Conservation (phyloP, 2,329 filamentous ascomycete species). For the Coniochaeta pulveracea region DNA sequence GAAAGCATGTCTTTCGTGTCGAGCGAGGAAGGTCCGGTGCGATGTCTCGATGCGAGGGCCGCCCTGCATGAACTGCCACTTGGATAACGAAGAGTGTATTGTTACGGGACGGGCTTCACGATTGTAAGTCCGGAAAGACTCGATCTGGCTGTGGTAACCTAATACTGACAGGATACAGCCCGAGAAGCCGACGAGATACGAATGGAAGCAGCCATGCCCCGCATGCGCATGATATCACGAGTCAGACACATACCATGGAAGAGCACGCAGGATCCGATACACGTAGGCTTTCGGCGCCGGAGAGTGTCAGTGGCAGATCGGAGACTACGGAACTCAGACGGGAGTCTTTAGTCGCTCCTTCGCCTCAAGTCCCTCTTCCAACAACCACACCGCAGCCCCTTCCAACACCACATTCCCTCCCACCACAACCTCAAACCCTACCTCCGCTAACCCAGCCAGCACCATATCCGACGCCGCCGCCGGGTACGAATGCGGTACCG, state of each 20-base stretch:
- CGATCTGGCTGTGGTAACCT: too few relatives aligned
- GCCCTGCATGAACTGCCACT: conserved; percentile 40
- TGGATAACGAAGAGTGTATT: conserved; percentile 33
- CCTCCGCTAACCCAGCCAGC: not conserved
- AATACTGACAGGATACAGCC: conserved; percentile 10
- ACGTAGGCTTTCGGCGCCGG: too few relatives aligned
- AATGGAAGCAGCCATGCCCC: conserved; percentile 16
- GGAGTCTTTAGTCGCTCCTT: not conserved
- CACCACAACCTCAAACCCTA: not conserved
- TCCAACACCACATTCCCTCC: too few relatives aligned
- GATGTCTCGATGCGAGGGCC: conserved; percentile 35
- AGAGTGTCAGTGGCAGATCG: conserved; percentile 14
- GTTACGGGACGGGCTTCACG: conserved; percentile 26
- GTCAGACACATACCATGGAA: conserved; percentile 15
- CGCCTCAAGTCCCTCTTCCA: not conserved
- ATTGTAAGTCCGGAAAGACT: conserved; percentile 20
- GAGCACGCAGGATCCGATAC: conserved; percentile 18
- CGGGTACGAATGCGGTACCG: too few relatives aligned
- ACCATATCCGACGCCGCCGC: not conserved
- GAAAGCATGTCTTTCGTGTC: conserved; percentile 39
- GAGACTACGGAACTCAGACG: conserved; percentile 6
- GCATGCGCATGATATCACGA: conserved; percentile 14
- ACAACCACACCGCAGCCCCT: not conserved
- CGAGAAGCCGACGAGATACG: conserved; percentile 16
- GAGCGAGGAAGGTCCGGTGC: conserved; percentile 38